Percentiles rank a stretch among this genome's conserved stretches.
These are phyloP conservation scores for Oehlia diaphana DNA, from an alignment of 192 early-diverging fungal genomes.

Conservation along the genomic window DNA sequence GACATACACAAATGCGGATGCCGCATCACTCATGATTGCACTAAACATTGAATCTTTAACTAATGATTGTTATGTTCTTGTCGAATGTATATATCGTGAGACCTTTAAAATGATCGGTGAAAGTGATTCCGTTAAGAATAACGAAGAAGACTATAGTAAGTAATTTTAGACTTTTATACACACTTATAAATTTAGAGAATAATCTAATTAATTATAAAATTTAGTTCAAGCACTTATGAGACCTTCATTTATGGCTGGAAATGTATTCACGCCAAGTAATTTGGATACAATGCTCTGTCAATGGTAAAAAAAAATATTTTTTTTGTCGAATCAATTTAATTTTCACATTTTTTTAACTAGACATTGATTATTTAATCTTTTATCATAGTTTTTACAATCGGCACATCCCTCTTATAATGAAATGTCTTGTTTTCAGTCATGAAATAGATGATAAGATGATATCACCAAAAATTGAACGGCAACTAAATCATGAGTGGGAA, in stretches of 20 bases:
- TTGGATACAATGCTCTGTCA: constrained; percentile 72
- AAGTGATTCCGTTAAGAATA: constrained; percentile 53
- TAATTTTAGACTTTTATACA: background rate
- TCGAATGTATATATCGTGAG: constrained; percentile 72
- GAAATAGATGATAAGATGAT: background rate
- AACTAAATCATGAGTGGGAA: background rate
- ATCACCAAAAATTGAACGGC: background rate
- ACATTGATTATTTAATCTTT: background rate
- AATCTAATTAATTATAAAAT: background rate
- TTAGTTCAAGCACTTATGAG: constrained; percentile 61
- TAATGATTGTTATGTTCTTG: constrained; percentile 60
- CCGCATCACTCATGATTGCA: constrained; percentile 61
- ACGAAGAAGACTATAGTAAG: constrained; percentile 46
- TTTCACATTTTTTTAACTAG: constrained; percentile 26
- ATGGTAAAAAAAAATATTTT: constrained; percentile 33
- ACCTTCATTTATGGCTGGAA: constrained; percentile 70
- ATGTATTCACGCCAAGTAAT: constrained; percentile 70
- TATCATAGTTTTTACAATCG: background rate
- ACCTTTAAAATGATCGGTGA: constrained; percentile 79
- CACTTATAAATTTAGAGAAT: background rate
- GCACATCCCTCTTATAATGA: background rate
- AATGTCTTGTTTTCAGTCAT: background rate
- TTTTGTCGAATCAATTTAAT: background rate
- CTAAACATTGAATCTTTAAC: constrained; percentile 67
- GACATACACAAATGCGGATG: constrained; percentile 48